phyloP scores from a whole-genome alignment of 805 yeast species.

The Saccharomycopsis olivae region DNA sequence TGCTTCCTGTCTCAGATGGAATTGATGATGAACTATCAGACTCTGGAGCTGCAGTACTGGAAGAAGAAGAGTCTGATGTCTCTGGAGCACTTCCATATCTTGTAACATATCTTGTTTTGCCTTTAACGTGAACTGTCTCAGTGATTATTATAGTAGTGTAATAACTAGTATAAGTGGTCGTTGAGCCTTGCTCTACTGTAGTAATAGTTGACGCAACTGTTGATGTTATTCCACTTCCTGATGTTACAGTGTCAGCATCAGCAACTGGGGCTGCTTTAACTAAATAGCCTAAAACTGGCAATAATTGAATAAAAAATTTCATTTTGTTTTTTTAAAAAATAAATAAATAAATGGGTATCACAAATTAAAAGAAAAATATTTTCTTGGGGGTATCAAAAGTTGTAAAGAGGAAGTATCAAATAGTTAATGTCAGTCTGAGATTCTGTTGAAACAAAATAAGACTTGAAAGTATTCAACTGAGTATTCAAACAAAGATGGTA shows the following conservation, averaged over 20 bases:
- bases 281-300: neutral
- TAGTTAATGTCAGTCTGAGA: neutral
- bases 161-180: constrained; percentile 18
- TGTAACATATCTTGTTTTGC: constrained; percentile 15
- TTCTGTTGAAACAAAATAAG: too few relatives aligned
- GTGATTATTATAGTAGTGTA: constrained; percentile 18
- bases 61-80: neutral
- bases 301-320: neutral
- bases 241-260: constrained; percentile 9
- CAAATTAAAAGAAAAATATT: neutral
- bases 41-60: neutral
- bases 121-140: constrained; percentile 15
- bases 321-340: constrained; percentile 1
- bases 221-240: constrained; percentile 10
- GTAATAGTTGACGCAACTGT: constrained; percentile 14
- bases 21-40: neutral
- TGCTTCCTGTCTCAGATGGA: constrained; percentile 1
- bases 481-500: too few relatives aligned
- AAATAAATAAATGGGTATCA: constrained; percentile 1
- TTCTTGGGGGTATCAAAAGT: constrained; percentile 5
- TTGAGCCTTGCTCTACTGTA: constrained; percentile 15
- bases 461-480: too few relatives aligned
- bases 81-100: constrained; percentile 13
- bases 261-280: constrained; percentile 16
- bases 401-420: neutral